phyloP scores from a whole-genome alignment of 306 rosid species.

The Senna tora region DNA sequence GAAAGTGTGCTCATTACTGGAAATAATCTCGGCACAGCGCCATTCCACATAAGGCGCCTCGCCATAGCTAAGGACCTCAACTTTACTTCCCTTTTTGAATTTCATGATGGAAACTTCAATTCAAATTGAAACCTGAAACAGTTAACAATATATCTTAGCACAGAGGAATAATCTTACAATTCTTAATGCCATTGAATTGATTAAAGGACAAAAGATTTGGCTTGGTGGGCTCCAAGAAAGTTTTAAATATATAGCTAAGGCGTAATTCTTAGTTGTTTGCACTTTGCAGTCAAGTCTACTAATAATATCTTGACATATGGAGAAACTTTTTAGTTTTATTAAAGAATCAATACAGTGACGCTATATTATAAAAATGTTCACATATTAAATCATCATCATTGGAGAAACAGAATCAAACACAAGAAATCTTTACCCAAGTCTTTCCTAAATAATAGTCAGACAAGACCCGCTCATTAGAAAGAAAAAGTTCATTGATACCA shows the following conservation, averaged over 20 bases:
- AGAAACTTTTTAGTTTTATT: too few relatives aligned
- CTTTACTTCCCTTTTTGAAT: slow-evolving; percentile 63
- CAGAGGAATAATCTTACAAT: slow-evolving; percentile 15
- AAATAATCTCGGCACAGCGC: slow-evolving; percentile 68
- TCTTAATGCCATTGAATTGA: not conserved
- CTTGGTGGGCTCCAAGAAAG: not conserved
- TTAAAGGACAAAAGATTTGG: not conserved
- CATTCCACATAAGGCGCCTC: slow-evolving; percentile 57
- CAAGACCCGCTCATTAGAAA: not conserved
- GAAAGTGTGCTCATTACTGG: slow-evolving; percentile 68
- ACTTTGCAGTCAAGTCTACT: too few relatives aligned
- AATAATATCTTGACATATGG: too few relatives aligned
- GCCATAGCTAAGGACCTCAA: slow-evolving; percentile 65
- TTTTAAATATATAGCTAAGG: not conserved
- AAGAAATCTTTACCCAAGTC: not conserved
- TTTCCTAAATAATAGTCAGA: not conserved
- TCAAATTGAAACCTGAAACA: slow-evolving; percentile 44
- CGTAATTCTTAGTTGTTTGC: too few relatives aligned
- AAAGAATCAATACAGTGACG: too few relatives aligned
- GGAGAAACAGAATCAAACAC: not conserved
- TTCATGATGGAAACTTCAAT: slow-evolving; percentile 53
- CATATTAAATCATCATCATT: not conserved
- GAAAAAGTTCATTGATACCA: not conserved
- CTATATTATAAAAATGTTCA: not conserved
- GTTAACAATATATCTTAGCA: not conserved